Evolutionary conservation across 371 early-diverging fungal species (phyloP).

Genomic region (Capillidium rhysosporum): DNA sequence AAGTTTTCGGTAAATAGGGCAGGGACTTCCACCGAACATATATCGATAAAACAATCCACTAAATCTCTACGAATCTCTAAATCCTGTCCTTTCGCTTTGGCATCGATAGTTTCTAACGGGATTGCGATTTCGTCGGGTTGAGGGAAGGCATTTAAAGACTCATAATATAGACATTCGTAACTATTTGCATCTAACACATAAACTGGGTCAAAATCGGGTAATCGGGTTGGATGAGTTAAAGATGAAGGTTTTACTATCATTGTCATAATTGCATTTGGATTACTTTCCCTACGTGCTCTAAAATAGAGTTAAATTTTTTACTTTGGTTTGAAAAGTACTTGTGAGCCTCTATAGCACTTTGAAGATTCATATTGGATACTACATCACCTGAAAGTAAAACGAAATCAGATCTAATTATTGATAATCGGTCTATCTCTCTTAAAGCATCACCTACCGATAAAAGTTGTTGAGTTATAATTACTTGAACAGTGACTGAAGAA

Average conservation of each 20-base stretch:
- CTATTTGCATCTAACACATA: constrained; percentile 61
- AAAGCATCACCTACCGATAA: constrained; percentile 85
- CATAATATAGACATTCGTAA: constrained; percentile 63
- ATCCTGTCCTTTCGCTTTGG: constrained; percentile 25
- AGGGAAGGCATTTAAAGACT: constrained; percentile 45
- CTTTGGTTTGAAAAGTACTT: constrained; percentile 19
- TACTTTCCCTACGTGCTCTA: constrained; percentile 25
- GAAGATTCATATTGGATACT: constrained; percentile 71
- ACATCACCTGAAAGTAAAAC: constrained; percentile 81
- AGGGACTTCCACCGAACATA: constrained; percentile 82
- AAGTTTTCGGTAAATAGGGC: constrained; percentile 91
- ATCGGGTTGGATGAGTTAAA: constrained; percentile 19
- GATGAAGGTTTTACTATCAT: constrained; percentile 57
- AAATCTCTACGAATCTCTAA: constrained; percentile 68
- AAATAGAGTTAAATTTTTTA: background rate
- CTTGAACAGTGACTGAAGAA: constrained; percentile 41
- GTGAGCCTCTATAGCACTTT: constrained; percentile 54
- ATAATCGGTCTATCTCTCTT: constrained; percentile 70
- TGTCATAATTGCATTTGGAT: constrained; percentile 86
- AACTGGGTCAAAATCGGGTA: constrained; percentile 49
- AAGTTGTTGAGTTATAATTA: constrained; percentile 53
- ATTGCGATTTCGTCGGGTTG: constrained; percentile 31
- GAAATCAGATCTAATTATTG: constrained; percentile 68
- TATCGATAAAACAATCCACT: constrained; percentile 81
- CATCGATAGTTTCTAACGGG: constrained; percentile 33